Evolutionary conservation across 495 filamentous ascomycete species (phyloP), one percentile per base, ranked within the genome.

Genomic region (Aspergillus campestris): DNA sequence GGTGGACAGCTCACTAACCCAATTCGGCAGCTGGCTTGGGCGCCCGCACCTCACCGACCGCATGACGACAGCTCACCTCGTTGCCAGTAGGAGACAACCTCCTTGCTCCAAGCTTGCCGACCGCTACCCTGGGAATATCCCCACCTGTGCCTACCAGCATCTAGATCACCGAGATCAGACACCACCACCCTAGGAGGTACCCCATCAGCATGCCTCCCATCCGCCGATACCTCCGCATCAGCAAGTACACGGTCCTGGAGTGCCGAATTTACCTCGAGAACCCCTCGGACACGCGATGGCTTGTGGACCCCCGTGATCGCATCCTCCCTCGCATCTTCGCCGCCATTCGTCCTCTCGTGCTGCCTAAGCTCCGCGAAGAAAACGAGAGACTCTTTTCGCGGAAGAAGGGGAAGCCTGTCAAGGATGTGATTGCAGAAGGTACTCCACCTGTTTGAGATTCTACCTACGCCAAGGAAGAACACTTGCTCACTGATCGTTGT

Each of bases 251-350:
- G 12, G 89, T 95, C 44, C 77, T 98, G 38, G 92, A 98, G 74
- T 86, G 83, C 40, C 87, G 91, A 34, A 91, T 98, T 55, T 98
- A 95, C 65, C 80, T 95, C 36, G 92, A 96, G 46, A 87, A 86
- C 45, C 92, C 92, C 3, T 78, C 84, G 7, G 82, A 94, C 36
- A 75, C 82, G 34, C 72, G 81, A 48, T 98, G 92, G 92, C 81
- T 98, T 7, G 75, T 95, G 37, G 51, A 61, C 38, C 63, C 82
- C 12, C 76, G 80, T 37, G 71, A 86, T 48, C 81, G 84, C 1
- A 75, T 89, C 28, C 77, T 98, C 8, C 83, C 82, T 9, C 83
- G 82, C 43, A 80, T 96, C 50, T 87, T 97, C 45, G 77, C 83
- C 55, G 82, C 80, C 34, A 82, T 96, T 14, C 82, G 86, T 9